phyloP scores from a whole-genome alignment of 306 rosid species.

The Prunus armeniaca region DNA sequence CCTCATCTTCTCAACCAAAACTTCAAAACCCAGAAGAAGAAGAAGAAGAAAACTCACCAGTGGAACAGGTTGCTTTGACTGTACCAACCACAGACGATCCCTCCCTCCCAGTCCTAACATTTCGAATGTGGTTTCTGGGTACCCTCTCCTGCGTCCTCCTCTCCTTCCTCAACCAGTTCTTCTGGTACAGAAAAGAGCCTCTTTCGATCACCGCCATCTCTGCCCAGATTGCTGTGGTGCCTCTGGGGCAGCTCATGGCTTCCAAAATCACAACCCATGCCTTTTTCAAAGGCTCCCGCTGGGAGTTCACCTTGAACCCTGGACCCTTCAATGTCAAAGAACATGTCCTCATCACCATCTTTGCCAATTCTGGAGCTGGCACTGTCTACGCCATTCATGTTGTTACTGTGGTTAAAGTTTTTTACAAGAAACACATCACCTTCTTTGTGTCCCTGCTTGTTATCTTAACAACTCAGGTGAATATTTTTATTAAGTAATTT shows the following conservation, averaged over 20 bases:
- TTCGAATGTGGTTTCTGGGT: slow-evolving; percentile 90
- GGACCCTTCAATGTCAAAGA: slow-evolving; percentile 94
- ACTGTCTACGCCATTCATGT: slow-evolving; percentile 86
- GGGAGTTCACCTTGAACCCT: slow-evolving; percentile 75
- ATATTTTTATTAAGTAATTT: too few species aligned
- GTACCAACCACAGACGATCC: slow-evolving; percentile 73
- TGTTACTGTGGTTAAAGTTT: slow-evolving; percentile 75
- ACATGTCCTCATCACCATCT: slow-evolving; percentile 88
- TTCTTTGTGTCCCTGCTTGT: slow-evolving; percentile 73
- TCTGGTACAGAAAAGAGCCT: slow-evolving; percentile 88
- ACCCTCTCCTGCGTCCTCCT: slow-evolving; percentile 60
- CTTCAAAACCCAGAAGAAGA: slow-evolving; percentile 3
- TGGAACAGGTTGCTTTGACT: slow-evolving; percentile 77
- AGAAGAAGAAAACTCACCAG: slow-evolving; percentile 57
- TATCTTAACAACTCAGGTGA: slow-evolving; percentile 78
- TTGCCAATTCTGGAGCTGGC: slow-evolving; percentile 95
- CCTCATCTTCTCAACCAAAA: background rate
- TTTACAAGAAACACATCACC: slow-evolving; percentile 50
- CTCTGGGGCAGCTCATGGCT: slow-evolving; percentile 87
- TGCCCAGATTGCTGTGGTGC: slow-evolving; percentile 91
- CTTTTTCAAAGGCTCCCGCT: slow-evolving; percentile 53
- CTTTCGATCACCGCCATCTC: slow-evolving; percentile 80
- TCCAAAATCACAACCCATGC: slow-evolving; percentile 42
- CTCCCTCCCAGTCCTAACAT: slow-evolving; percentile 66
- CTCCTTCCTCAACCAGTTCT: slow-evolving; percentile 88